phyloP scores from a whole-genome alignment of 75 land plant species.

The Sequoia sempervirens region DNA sequence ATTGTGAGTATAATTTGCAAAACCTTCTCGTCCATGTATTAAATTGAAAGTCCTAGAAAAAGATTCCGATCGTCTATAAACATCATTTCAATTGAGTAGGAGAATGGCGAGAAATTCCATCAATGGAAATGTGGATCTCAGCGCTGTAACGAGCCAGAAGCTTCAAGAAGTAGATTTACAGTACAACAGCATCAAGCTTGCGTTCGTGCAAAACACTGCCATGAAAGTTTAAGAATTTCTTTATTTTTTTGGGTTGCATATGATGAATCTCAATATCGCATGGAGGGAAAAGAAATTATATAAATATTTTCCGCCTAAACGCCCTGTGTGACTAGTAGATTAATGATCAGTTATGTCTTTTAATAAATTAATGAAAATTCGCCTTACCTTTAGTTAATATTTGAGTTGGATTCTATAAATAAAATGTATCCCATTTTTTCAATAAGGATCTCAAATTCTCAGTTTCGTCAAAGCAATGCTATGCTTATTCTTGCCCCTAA shows the following conservation, averaged over 20 bases:
- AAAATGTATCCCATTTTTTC: too few species aligned
- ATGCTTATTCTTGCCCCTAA: too few species aligned
- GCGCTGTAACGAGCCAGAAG: slow-evolving; percentile 13
- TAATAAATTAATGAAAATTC: too few species aligned
- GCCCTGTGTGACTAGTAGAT: background rate
- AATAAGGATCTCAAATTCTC: too few species aligned
- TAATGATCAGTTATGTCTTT: background rate
- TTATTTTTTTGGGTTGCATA: too few species aligned
- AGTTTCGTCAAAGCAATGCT: too few species aligned
- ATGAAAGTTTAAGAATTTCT: background rate
- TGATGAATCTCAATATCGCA: too few species aligned
- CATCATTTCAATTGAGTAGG: slow-evolving; percentile 12
- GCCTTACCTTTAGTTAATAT: too few species aligned
- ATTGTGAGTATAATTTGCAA: slow-evolving; percentile 28
- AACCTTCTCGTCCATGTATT: background rate
- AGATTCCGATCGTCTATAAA: background rate
- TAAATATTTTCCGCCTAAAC: too few species aligned
- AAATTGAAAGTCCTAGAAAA: background rate
- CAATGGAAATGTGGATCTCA: slow-evolving; percentile 26
- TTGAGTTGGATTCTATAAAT: too few species aligned
- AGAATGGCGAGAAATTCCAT: slow-evolving; percentile 25
- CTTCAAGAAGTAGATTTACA: slow-evolving; percentile 27
- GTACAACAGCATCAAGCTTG: background rate
- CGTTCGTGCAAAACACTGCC: background rate
- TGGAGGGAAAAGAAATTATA: too few species aligned